These are phyloP conservation scores for Solanum etuberosum DNA, from an alignment of 257 asterid genomes.

Conservation along the genomic window DNA sequence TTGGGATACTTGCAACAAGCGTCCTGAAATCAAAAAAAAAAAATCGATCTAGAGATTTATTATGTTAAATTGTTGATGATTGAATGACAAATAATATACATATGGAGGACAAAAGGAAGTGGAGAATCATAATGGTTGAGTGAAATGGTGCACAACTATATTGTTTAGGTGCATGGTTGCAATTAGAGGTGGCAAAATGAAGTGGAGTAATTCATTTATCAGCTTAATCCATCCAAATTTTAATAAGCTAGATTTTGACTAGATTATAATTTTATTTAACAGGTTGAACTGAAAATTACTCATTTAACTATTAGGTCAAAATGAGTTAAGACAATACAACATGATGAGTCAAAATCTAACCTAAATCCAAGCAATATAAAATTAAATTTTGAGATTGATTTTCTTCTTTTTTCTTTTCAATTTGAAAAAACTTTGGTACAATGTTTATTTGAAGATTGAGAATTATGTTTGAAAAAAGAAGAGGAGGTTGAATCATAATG, in stretches of 20 bases:
- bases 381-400: too few species aligned
- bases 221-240: not conserved
- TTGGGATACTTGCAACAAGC: not conserved
- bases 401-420: too few species aligned
- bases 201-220: not conserved
- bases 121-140: not conserved
- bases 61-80: not conserved
- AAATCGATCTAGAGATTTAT: not conserved
- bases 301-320: not conserved
- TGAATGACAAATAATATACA: not conserved
- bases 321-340: not conserved
- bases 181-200: not conserved
- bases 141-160: not conserved
- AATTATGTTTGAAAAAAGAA: too few species aligned
- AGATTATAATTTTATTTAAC: not conserved
- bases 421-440: too few species aligned
- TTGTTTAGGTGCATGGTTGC: not conserved
- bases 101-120: not conserved
- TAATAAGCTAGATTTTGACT: not conserved
- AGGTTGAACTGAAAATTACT: not conserved
- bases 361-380: too few species aligned
- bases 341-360: too few species aligned
- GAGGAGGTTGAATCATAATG: too few species aligned
- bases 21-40: not conserved
- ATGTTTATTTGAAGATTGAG: too few species aligned